These are phyloP conservation scores for Ophiosphaerella herpotricha DNA, from an alignment of 2,329 filamentous ascomycete genomes.

Conservation along the genomic window DNA sequence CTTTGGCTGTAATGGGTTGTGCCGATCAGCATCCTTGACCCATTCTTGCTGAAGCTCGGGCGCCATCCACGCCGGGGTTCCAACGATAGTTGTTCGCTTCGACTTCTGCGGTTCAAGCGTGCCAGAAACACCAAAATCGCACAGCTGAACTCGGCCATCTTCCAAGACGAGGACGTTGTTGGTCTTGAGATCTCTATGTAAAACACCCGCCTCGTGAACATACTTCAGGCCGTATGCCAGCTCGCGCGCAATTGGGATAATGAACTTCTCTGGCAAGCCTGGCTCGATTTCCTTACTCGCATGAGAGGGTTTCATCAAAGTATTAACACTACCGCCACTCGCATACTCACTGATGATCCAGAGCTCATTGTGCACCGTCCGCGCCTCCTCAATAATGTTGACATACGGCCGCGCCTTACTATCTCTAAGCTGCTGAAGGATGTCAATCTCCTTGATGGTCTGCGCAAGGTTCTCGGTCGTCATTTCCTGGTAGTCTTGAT, in stretches of 20 bases:
- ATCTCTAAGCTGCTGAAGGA: conserved; percentile 73
- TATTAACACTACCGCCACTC: conserved; percentile 78
- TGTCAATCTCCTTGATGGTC: conserved; percentile 66
- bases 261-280: conserved; percentile 63
- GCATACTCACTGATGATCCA: conserved; percentile 91
- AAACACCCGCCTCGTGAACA: conserved; percentile 67
- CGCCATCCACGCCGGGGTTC: conserved; percentile 86
- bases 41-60: conserved; percentile 64
- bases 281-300: conserved; percentile 29
- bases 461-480: conserved; percentile 51
- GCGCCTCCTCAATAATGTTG: conserved; percentile 78
- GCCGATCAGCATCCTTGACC: conserved; percentile 62
- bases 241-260: conserved; percentile 67
- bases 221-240: conserved; percentile 65
- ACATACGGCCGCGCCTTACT: conserved; percentile 80
- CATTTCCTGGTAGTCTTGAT: conserved; percentile 62
- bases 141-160: conserved; percentile 76
- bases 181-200: conserved; percentile 69
- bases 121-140: conserved; percentile 83
- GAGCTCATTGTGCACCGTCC: conserved; percentile 77
- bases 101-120: conserved; percentile 75
- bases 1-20: conserved; percentile 58
- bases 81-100: conserved; percentile 80
- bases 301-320: conserved; percentile 58
- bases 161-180: conserved; percentile 82